Percentiles rank a stretch among this genome's conserved stretches.
phyloP scores from a whole-genome alignment of 1,284 basidiomycete genomes.

The Lentinus polychrous region DNA sequence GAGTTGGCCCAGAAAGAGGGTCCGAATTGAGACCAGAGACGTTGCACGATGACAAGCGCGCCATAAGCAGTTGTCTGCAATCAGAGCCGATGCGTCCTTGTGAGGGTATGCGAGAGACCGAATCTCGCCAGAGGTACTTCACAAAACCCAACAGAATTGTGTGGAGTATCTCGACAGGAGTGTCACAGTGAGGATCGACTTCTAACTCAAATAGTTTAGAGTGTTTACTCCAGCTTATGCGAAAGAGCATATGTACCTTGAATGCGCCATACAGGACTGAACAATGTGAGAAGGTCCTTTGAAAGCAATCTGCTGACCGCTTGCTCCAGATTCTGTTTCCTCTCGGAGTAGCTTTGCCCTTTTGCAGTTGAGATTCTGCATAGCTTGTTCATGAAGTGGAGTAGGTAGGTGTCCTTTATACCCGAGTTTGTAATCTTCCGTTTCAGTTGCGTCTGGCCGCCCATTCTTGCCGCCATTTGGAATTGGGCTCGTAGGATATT shows the following conservation, averaged over 20 bases:
- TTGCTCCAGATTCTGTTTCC: slow-evolving; percentile 5
- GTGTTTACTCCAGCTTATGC: neutral
- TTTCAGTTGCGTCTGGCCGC: too few relatives aligned
- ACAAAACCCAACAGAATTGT: slow-evolving; percentile 27
- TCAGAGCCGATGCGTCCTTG: neutral
- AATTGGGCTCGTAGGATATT: too few relatives aligned
- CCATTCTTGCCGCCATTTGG: too few relatives aligned
- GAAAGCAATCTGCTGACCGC: slow-evolving; percentile 1
- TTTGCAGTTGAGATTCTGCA: neutral
- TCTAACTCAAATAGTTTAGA: slow-evolving; percentile 11
- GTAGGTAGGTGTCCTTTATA: too few relatives aligned
- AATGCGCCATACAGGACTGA: slow-evolving; percentile 1
- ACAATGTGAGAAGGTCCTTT: neutral
- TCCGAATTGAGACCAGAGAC: slow-evolving; percentile 11
- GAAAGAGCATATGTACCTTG: neutral
- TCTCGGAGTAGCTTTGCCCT: slow-evolving; percentile 5
- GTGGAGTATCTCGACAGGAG: slow-evolving; percentile 26
- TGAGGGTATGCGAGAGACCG: slow-evolving; percentile 12
- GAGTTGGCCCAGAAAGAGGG: slow-evolving; percentile 12
- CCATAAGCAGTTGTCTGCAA: slow-evolving; percentile 16
- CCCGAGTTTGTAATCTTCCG: too few relatives aligned
- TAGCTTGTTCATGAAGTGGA: slow-evolving; percentile 13
- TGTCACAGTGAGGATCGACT: slow-evolving; percentile 21
- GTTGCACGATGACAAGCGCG: slow-evolving; percentile 14
- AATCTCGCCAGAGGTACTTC: slow-evolving; percentile 30